Conservation (phyloP, 306 rosid genomes). For the Lathyrus aphaca region DNA sequence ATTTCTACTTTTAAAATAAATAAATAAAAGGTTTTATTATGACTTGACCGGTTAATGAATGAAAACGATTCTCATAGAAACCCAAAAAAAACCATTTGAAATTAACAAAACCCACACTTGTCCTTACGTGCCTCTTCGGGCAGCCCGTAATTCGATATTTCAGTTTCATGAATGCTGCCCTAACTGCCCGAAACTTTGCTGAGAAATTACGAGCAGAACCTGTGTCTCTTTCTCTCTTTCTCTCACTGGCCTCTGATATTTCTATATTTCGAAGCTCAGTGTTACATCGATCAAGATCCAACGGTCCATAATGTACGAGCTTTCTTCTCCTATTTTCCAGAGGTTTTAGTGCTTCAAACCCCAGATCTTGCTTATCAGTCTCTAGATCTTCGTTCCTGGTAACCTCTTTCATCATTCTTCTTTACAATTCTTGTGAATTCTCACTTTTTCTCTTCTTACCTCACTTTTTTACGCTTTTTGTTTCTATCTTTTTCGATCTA, state of each 20-base stretch:
- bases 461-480: conserved; percentile 23
- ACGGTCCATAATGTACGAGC: conserved; percentile 69
- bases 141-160: conserved; percentile 47
- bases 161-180: conserved; percentile 46
- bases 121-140: conserved; percentile 55
- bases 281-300: conserved; percentile 67
- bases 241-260: conserved; percentile 52
- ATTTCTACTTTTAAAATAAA: not conserved
- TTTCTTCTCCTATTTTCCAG: conserved; percentile 41
- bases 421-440: conserved; percentile 23
- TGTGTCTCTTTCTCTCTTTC: conserved; percentile 45
- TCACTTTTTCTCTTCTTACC: not conserved
- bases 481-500: conserved; percentile 3
- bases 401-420: conserved; percentile 36
- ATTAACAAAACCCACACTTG: conserved; percentile 55
- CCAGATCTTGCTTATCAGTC: conserved; percentile 53
- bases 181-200: conserved; percentile 60
- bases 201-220: conserved; percentile 70
- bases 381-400: conserved; percentile 66
- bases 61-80: conserved; percentile 30
- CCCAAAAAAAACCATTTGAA: conserved; percentile 11
- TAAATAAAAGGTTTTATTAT: not conserved
- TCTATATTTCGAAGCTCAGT: conserved; percentile 54
- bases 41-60: conserved; percentile 41
- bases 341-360: conserved; percentile 54